phyloP scores from a whole-genome alignment of 2,329 filamentous ascomycete species.

The Lachnellula suecica region DNA sequence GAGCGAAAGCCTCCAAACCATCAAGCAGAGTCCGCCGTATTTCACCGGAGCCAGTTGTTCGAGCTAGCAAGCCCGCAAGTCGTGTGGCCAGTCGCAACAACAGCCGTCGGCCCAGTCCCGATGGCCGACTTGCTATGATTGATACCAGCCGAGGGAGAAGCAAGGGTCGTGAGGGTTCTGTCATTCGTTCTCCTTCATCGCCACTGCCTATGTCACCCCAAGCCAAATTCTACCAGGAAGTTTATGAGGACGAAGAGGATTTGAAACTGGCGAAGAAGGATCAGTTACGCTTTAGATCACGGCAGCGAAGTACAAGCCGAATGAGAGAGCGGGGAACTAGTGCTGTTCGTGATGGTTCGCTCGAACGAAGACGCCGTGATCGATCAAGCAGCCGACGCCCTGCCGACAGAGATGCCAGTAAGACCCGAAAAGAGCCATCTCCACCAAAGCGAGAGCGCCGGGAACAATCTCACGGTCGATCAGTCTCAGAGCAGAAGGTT shows the following conservation, averaged over 20 bases:
- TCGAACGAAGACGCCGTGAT: slow-evolving; percentile 31
- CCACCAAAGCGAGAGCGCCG: slow-evolving; percentile 21
- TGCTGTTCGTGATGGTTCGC: slow-evolving; percentile 28
- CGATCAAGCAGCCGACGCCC: slow-evolving; percentile 32
- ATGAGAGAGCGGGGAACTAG: slow-evolving; percentile 34
- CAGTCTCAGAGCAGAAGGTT: slow-evolving; percentile 45
- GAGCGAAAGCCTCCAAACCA: slow-evolving; percentile 35
- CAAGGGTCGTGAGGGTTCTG: slow-evolving; percentile 56
- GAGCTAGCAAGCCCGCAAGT: slow-evolving; percentile 30
- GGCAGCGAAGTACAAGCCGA: slow-evolving; percentile 52
- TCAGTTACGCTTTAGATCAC: slow-evolving; percentile 55
- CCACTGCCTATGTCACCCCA: slow-evolving; percentile 71
- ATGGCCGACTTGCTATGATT: slow-evolving; percentile 33
- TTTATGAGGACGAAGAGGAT: slow-evolving; percentile 63
- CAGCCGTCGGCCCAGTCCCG: slow-evolving; percentile 38
- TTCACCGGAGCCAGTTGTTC: slow-evolving; percentile 27
- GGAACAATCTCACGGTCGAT: slow-evolving; percentile 31
- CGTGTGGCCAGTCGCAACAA: slow-evolving; percentile 38
- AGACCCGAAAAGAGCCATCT: slow-evolving; percentile 21
- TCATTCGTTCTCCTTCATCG: slow-evolving; percentile 72
- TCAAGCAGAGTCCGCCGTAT: slow-evolving; percentile 31
- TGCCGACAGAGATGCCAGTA: slow-evolving; percentile 24
- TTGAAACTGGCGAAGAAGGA: slow-evolving; percentile 51
- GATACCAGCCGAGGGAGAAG: slow-evolving; percentile 61
- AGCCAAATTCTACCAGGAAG: slow-evolving; percentile 51